These are phyloP conservation scores for Solanum aculeatissimum DNA, from an alignment of 305 asterid species.

Conservation along the genomic window DNA sequence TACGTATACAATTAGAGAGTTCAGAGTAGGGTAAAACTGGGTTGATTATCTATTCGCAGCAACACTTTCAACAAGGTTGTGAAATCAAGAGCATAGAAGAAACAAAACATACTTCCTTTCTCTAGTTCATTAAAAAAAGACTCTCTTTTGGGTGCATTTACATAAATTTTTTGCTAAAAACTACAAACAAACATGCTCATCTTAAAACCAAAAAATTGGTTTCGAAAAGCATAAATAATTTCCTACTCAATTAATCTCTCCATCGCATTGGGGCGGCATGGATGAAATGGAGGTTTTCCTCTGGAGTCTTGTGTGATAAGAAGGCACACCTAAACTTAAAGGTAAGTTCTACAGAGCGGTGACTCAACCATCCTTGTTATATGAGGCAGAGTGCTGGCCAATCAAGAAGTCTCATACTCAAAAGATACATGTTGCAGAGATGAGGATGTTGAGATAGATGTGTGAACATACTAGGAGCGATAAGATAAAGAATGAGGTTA, in stretches of 20 bases:
- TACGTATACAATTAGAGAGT: background rate
- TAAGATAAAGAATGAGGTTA: too few relatives aligned
- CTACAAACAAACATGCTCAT: background rate
- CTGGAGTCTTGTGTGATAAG: too few relatives aligned
- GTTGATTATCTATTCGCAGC: background rate
- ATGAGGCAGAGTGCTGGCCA: too few relatives aligned
- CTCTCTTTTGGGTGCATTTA: background rate
- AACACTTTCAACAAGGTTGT: background rate
- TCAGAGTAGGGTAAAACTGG: background rate
- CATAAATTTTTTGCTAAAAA: background rate
- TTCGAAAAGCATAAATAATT: background rate
- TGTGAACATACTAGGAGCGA: too few relatives aligned
- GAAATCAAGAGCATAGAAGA: background rate
- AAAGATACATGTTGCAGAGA: too few relatives aligned
- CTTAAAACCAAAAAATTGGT: background rate
- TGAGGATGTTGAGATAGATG: too few relatives aligned
- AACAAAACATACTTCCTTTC: background rate
- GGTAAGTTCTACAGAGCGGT: too few relatives aligned
- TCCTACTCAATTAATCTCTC: background rate
- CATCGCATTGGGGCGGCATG: too few relatives aligned
- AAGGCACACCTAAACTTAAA: too few relatives aligned
- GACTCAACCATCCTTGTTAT: too few relatives aligned
- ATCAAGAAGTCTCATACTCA: too few relatives aligned
- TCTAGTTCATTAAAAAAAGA: background rate
- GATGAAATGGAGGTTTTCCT: too few relatives aligned